These are phyloP conservation scores for Arachnomyces sp. DNA, from an alignment of 2,329 filamentous ascomycete genomes.

Conservation along the genomic window DNA sequence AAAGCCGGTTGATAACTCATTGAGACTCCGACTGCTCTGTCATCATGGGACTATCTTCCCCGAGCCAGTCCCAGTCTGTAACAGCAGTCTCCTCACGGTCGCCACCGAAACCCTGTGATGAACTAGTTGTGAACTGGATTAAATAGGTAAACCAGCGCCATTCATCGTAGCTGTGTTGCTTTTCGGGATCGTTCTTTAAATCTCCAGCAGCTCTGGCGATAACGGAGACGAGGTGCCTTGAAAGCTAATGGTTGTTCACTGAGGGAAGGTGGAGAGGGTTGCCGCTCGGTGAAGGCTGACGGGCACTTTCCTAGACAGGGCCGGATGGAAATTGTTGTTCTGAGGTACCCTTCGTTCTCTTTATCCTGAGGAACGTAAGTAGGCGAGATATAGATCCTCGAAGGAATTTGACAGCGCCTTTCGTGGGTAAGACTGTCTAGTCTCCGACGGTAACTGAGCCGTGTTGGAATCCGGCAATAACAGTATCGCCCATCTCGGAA, in stretches of 20 bases:
- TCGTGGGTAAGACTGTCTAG: too few relatives aligned
- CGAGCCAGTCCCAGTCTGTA: slow-evolving; percentile 67
- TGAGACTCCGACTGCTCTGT: slow-evolving; percentile 56
- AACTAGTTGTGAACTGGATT: slow-evolving; percentile 50
- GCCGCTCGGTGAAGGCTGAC: too few relatives aligned
- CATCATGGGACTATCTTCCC: slow-evolving; percentile 60
- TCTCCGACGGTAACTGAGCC: too few relatives aligned
- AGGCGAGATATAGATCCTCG: too few relatives aligned
- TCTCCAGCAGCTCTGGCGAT: slow-evolving; percentile 62
- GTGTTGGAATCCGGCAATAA: too few relatives aligned
- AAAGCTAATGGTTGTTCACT: slow-evolving; percentile 56
- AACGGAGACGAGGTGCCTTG: slow-evolving; percentile 56
- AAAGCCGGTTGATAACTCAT: slow-evolving; percentile 59
- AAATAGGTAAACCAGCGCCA: slow-evolving; percentile 80
- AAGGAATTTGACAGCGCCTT: too few relatives aligned
- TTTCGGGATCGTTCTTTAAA: slow-evolving; percentile 49
- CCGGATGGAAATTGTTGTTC: too few relatives aligned
- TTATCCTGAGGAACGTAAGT: too few relatives aligned
- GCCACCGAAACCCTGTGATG: slow-evolving; percentile 18
- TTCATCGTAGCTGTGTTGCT: slow-evolving; percentile 70
- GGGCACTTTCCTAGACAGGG: too few relatives aligned
- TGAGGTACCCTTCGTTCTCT: too few relatives aligned
- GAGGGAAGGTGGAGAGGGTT: slow-evolving; percentile 38
- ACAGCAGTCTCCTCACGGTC: slow-evolving; percentile 52
- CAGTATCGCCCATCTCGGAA: too few relatives aligned